A percentile compares a stretch with the other conserved stretches of the same genome.
phyloP scores from a whole-genome alignment of 2,329 filamentous ascomycete genomes.

The Diaporthe longicolla region DNA sequence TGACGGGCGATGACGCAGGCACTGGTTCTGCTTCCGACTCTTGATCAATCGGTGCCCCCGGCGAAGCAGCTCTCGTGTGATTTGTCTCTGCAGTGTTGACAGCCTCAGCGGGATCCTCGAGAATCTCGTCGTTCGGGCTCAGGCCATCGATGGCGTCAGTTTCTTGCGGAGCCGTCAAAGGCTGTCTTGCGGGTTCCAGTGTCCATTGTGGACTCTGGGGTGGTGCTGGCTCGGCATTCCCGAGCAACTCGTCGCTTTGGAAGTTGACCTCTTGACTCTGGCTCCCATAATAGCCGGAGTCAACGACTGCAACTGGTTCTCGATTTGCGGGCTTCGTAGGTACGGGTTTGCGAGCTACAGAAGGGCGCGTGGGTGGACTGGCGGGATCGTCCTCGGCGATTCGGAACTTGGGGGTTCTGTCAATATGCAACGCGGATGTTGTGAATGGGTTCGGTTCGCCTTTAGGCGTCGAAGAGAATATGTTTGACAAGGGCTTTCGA shows the following conservation, averaged over 20 bases:
- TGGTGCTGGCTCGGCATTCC: conserved; percentile 41
- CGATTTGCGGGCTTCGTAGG: conserved; percentile 52
- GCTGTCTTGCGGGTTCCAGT: background rate
- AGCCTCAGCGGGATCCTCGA: conserved; percentile 54
- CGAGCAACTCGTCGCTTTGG: conserved; percentile 51
- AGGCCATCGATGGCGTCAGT: conserved; percentile 42
- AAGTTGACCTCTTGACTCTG: conserved; percentile 68
- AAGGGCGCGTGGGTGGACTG: conserved; percentile 52
- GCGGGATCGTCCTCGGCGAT: conserved; percentile 67
- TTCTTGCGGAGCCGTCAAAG: conserved; percentile 38
- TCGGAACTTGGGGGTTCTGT: conserved; percentile 70
- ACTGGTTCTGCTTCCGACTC: conserved; percentile 35
- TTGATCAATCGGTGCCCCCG: conserved; percentile 38
- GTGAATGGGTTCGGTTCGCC: conserved; percentile 68
- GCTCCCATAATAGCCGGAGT: conserved; percentile 82
- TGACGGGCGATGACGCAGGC: conserved; percentile 44
- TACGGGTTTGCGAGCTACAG: conserved; percentile 49
- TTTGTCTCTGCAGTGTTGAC: conserved; percentile 35
- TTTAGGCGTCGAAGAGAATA: conserved; percentile 70
- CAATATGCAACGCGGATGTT: conserved; percentile 61
- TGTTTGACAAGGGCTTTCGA: conserved; percentile 70
- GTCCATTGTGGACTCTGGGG: background rate
- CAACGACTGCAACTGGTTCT: conserved; percentile 58
- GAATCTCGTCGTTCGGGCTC: conserved; percentile 51
- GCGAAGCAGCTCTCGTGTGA: conserved; percentile 2